A percentile compares a stretch with the other conserved stretches of the same genome.
Conservation (phyloP, 768 basidiomycete genomes). For the Mycena latifolia region DNA sequence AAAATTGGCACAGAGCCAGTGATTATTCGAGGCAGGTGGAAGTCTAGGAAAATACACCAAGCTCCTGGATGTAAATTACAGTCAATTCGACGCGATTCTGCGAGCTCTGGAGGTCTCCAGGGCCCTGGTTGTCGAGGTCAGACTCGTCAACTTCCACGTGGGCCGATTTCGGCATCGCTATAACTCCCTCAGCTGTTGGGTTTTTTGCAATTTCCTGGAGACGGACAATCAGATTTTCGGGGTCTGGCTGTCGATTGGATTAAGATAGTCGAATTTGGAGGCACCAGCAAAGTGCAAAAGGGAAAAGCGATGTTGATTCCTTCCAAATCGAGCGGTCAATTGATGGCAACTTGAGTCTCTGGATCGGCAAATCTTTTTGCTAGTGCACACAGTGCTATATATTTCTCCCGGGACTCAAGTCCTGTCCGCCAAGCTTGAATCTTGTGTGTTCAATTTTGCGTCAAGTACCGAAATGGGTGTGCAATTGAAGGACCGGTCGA, state of each 20-base stretch:
- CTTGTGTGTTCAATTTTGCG: background rate
- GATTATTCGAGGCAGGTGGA: conserved; percentile 3
- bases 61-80: conserved; percentile 2
- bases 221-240: background rate
- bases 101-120: background rate
- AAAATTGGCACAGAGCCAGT: no score
- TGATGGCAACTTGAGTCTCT: background rate
- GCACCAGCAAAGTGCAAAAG: background rate
- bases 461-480: no score
- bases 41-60: conserved; percentile 8
- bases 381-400: background rate
- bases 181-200: background rate
- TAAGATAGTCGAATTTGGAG: background rate
- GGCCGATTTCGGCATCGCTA: conserved; percentile 2
- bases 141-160: conserved; percentile 2
- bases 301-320: background rate
- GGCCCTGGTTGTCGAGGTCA: background rate
- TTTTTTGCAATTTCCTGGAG: background rate
- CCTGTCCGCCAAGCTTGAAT: background rate
- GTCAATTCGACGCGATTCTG: background rate
- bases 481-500: background rate
- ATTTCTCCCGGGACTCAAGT: background rate
- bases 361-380: background rate
- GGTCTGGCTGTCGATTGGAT: background rate
- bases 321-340: background rate